Conservation (phyloP, 1,284 basidiomycete species). For the Sporisorium scitamineum region DNA sequence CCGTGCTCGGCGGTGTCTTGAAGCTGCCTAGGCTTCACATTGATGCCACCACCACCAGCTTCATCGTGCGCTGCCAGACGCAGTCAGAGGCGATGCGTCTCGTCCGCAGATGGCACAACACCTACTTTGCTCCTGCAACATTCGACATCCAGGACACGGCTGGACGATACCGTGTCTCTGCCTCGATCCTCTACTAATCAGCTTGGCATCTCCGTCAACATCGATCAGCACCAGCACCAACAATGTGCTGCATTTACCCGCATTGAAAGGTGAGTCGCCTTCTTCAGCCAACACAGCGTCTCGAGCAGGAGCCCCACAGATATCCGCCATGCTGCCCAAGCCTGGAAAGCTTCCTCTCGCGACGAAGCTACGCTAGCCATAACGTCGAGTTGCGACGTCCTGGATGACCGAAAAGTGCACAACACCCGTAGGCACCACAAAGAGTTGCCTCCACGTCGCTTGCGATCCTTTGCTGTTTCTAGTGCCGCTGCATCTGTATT, state of each 20-base stretch:
- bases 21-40: slow-evolving; percentile 29
- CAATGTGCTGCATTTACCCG: not conserved
- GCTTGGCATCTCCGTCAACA: not conserved
- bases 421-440: slow-evolving; percentile 24
- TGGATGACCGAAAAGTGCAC: slow-evolving; percentile 38
- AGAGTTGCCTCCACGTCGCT: slow-evolving; percentile 37
- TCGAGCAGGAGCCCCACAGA: slow-evolving; percentile 2
- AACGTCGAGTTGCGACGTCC: slow-evolving; percentile 25
- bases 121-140: slow-evolving; percentile 49
- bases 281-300: slow-evolving; percentile 21
- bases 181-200: slow-evolving; percentile 49
- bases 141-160: slow-evolving; percentile 56
- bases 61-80: slow-evolving; percentile 42
- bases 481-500: slow-evolving; percentile 19
- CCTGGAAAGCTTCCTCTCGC: slow-evolving; percentile 7
- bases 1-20: slow-evolving; percentile 35
- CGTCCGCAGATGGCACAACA: slow-evolving; percentile 58
- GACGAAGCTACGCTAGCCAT: slow-evolving; percentile 26
- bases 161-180: slow-evolving; percentile 53
- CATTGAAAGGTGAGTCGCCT: slow-evolving; percentile 40
- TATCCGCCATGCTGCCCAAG: not conserved
- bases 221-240: not conserved
- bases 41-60: slow-evolving; percentile 41
- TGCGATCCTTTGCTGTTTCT: slow-evolving; percentile 8
- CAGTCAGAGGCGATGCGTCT: slow-evolving; percentile 51